Base-by-base conservation (phyloP, 352 stramenopile genomes). In the Globisporangium canariense region DNA sequence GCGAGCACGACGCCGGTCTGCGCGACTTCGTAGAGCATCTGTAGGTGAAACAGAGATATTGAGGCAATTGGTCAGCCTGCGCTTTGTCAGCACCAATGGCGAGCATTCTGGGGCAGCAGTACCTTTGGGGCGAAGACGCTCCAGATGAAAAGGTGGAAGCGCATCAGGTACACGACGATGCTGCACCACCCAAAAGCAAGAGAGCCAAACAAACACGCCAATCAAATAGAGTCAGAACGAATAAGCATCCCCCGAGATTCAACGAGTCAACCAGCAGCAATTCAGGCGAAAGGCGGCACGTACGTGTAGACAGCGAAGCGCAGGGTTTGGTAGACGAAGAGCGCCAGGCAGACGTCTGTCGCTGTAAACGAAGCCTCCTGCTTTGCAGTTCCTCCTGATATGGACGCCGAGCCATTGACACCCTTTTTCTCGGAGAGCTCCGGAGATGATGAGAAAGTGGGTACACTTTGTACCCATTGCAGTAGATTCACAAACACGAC, bases 101-200 rank as follows among this genome's bases (percentile, higher is more conserved):
- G 41, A 20, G 20, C 32, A 47, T 36, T 36, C 32, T 36, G 32
- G 32, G 32, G 32, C 32, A 38, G 30, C 32, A 38, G 30, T 67
- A 96, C 88, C 81, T 96, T 96, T 9, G 89, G 89, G 5, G 89
- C 89, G 49, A 96, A 97, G 6, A 97, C 89, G 43, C 88, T 96
- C 89, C 89, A 97, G 56, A 97, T 93, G 60, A 97, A 97, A 50
- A 97, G 72, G 67, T 97, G 89, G 65, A 94, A 94, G 43, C 89
- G 85, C 88, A 97, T 95, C 13, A 90, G 76, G 56, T 88, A 96
- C 25, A 97, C 83, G 45, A 97, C 76, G 11, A 87, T 64, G 11
- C 86, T 97, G 60, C 25, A 22, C 43, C 18, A 49, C 16, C 34
- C 34, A 40, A 8, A 40, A 10, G 8, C 34, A 40, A 28, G 13